Percentiles rank a stretch among this genome's conserved stretches.
Evolutionary conservation across 495 filamentous ascomycete genomes (phyloP).

Genomic region (Chaetomium cochliodes): DNA sequence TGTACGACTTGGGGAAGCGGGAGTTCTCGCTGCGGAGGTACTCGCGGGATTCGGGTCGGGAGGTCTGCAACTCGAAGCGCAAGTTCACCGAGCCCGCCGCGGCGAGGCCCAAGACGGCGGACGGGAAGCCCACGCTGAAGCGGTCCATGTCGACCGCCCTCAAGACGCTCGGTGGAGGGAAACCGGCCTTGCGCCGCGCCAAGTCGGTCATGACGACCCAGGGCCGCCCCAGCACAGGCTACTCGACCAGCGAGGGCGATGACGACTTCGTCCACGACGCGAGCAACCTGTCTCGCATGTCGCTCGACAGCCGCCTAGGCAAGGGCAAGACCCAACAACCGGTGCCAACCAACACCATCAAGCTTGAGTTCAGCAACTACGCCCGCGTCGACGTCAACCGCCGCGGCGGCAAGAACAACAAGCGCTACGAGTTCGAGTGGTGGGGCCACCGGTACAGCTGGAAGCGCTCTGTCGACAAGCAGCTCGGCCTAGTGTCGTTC

Average conservation of each 20-base stretch:
- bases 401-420: conserved; percentile 64
- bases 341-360: conserved; percentile 67
- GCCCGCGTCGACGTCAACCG: conserved; percentile 83
- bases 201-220: conserved; percentile 40
- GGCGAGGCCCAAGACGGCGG: conserved; percentile 25
- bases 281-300: conserved; percentile 41
- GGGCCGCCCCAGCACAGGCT: conserved; percentile 47
- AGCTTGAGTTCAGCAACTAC: conserved; percentile 96
- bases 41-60: conserved; percentile 86
- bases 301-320: conserved; percentile 32
- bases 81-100: conserved; percentile 59
- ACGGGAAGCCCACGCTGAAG: conserved; percentile 50
- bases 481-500: conserved; percentile 64
- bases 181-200: conserved; percentile 54
- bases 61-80: conserved; percentile 82
- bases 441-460: conserved; percentile 86
- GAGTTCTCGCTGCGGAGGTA: conserved; percentile 92
- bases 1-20: conserved; percentile 85
- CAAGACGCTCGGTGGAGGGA: conserved; percentile 58
- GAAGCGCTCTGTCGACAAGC: conserved; percentile 68
- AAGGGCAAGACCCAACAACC: conserved; percentile 41
- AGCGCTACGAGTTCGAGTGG: conserved; percentile 88
- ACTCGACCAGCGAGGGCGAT: conserved; percentile 44
- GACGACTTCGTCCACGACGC: conserved; percentile 46
- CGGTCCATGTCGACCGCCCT: conserved; percentile 75